Evolutionary conservation across 441 rosid genomes (phyloP).

Genomic region (Viola pubescens): DNA sequence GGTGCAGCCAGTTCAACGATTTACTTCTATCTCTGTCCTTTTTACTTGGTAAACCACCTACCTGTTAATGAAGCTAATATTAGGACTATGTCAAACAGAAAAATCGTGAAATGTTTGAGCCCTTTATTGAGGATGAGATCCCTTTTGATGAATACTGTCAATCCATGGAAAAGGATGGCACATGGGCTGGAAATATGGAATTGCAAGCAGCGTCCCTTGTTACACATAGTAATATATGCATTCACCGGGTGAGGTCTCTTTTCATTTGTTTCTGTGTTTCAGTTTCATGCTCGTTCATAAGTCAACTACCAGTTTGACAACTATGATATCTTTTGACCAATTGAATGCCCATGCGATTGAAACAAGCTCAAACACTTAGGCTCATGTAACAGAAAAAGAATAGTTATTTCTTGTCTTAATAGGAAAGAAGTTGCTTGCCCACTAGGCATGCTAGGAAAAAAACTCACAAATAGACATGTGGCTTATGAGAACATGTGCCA

Average conservation of each 20-base stretch:
- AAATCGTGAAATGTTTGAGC: conserved; percentile 71
- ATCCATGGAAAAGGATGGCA: conserved; percentile 75
- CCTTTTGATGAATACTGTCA: conserved; percentile 83
- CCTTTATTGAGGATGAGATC: conserved; percentile 88
- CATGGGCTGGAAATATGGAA: conserved; percentile 99
- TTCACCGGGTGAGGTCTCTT: conserved; percentile 53
- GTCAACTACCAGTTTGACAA: no score
- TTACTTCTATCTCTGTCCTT: not conserved
- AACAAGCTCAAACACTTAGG: no score
- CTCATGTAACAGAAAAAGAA: no score
- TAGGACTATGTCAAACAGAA: conserved; percentile 38
- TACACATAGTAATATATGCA: conserved; percentile 67
- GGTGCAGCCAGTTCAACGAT: no score
- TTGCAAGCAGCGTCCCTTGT: conserved; percentile 92
- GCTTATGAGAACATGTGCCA: not conserved
- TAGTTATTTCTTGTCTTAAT: no score
- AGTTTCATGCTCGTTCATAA: no score
- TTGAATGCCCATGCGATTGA: no score
- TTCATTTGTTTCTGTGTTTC: not conserved
- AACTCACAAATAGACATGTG: not conserved
- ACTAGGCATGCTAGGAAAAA: not conserved
- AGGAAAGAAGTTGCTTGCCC: no score
- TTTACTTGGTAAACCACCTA: conserved; percentile 9
- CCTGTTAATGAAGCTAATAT: conserved; percentile 15
- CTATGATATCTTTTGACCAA: no score